These are phyloP conservation scores for Phaeotremella skinneri DNA, from an alignment of 768 basidiomycete genomes.

Conservation along the genomic window DNA sequence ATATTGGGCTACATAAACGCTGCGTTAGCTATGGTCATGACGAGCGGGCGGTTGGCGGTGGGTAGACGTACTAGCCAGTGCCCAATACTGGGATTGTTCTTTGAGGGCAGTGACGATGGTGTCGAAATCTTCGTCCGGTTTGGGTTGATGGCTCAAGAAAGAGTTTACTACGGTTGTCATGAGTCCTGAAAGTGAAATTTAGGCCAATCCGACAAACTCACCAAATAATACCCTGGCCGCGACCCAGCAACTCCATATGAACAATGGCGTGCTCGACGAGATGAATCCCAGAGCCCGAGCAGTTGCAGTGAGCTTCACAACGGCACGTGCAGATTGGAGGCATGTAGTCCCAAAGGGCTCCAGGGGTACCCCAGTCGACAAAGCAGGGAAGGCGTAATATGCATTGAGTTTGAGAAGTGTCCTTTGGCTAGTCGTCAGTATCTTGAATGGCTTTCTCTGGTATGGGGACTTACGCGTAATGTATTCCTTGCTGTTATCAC, in stretches of 20 bases:
- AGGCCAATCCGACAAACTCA: constrained; percentile 14
- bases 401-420: constrained; percentile 48
- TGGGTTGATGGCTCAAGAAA: constrained; percentile 31
- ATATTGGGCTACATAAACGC: constrained; percentile 42
- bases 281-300: constrained; percentile 26
- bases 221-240: constrained; percentile 47
- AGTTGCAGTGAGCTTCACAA: constrained; percentile 25
- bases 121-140: constrained; percentile 44
- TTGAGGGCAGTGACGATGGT: constrained; percentile 32
- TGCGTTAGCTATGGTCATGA: no score
- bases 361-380: constrained; percentile 38
- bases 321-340: constrained; percentile 29
- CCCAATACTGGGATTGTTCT: constrained; percentile 43
- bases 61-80: constrained; percentile 41
- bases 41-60: no score
- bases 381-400: constrained; percentile 47
- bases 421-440: constrained; percentile 11
- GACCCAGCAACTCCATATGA: constrained; percentile 50
- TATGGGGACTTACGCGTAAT: constrained; percentile 41
- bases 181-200: background rate
- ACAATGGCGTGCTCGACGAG: constrained; percentile 39
- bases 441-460: background rate
- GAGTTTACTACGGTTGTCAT: constrained; percentile 35
- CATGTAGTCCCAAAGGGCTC: constrained; percentile 46
- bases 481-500: constrained; percentile 38